phyloP scores from a whole-genome alignment of 2,329 filamentous ascomycete species.

The Fusarium pseudoanthophilum region DNA sequence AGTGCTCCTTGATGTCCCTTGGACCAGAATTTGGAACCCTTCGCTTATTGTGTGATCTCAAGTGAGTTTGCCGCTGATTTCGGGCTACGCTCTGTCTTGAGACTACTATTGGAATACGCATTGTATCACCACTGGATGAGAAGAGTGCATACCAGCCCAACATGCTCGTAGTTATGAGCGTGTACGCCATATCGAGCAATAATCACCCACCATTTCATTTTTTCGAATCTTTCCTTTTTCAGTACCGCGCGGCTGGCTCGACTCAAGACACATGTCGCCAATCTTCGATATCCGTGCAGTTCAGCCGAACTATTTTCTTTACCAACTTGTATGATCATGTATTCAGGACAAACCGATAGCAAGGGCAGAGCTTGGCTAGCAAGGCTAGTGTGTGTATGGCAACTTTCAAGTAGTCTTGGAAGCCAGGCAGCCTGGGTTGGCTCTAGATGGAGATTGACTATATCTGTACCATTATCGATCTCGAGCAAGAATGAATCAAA shows the following conservation, averaged over 20 bases:
- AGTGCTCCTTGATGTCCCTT: slow-evolving; percentile 2
- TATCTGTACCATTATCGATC: background rate
- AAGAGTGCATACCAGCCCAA: slow-evolving; percentile 6
- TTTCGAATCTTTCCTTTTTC: slow-evolving; percentile 19
- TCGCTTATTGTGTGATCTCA: background rate
- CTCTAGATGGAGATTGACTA: background rate
- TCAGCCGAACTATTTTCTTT: background rate
- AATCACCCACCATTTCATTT: slow-evolving; percentile 5
- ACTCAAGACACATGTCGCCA: background rate
- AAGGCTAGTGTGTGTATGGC: background rate
- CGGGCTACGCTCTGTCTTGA: slow-evolving; percentile 7
- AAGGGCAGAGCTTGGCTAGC: background rate
- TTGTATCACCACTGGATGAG: slow-evolving; percentile 18
- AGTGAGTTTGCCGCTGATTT: slow-evolving; percentile 7
- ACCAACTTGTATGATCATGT: background rate
- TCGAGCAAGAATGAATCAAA: background rate
- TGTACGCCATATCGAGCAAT: background rate
- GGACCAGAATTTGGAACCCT: slow-evolving; percentile 1
- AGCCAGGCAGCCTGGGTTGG: slow-evolving; percentile 2
- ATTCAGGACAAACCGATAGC: background rate
- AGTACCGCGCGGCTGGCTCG: background rate
- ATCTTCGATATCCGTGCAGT: background rate
- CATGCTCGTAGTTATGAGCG: slow-evolving; percentile 1
- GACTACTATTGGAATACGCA: slow-evolving; percentile 24
- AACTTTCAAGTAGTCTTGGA: slow-evolving; percentile 9